A percentile compares a stretch with the other conserved stretches of the same genome.
phyloP scores from a whole-genome alignment of 768 basidiomycete species.

The Lepiota brunneoincarnata region DNA sequence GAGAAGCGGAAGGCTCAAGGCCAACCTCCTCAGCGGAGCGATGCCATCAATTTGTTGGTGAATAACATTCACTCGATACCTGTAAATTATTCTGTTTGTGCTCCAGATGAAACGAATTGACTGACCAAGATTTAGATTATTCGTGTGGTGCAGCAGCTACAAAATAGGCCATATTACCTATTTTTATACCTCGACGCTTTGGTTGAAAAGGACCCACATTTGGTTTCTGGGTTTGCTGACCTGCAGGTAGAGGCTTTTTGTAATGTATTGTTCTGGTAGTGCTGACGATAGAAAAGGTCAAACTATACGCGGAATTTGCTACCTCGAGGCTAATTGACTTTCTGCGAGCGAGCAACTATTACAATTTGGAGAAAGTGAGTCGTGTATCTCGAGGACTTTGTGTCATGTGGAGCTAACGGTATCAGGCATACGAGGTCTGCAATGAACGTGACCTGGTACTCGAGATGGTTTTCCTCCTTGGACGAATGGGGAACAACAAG shows the following conservation, averaged over 20 bases:
- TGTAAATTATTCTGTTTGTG: conserved; percentile 42
- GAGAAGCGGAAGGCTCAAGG: conserved; percentile 49
- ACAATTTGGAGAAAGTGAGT: conserved; percentile 79
- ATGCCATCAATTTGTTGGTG: conserved; percentile 84
- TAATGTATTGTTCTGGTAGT: not conserved
- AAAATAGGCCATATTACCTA: conserved; percentile 71
- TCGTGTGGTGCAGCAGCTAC: conserved; percentile 86
- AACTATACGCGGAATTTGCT: conserved; percentile 89
- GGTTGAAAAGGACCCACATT: conserved; percentile 80
- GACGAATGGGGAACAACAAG: conserved; percentile 98
- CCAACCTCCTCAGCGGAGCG: conserved; percentile 44
- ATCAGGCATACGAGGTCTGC: conserved; percentile 83
- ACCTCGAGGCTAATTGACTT: conserved; percentile 82
- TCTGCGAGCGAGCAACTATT: conserved; percentile 86
- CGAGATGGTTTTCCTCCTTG: conserved; percentile 97
- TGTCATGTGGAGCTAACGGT: not conserved
- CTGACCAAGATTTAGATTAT: conserved; percentile 51
- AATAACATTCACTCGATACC: conserved; percentile 97
- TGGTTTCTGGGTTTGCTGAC: conserved; percentile 82
- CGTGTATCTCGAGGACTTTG: not conserved
- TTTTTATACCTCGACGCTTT: conserved; percentile 93
- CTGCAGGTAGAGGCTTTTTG: conserved; percentile 54
- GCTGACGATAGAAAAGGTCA: conserved; percentile 47
- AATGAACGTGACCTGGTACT: conserved; percentile 82
- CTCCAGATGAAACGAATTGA: not conserved